Evolutionary conservation across 2,329 filamentous ascomycete species (phyloP).

Genomic region (Neofusicoccum parvum): DNA sequence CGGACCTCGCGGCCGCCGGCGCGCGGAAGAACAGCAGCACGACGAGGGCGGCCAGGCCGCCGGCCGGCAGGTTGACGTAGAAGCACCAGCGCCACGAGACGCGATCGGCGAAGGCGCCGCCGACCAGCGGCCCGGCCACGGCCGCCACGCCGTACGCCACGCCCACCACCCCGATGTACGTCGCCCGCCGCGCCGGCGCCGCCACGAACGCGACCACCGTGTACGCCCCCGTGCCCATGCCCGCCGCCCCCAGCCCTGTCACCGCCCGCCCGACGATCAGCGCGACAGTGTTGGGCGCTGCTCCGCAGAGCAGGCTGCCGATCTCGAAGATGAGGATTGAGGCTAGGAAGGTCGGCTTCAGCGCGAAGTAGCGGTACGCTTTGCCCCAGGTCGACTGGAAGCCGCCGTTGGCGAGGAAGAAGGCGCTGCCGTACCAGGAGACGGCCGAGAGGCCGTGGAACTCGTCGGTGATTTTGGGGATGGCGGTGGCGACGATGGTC

Average conservation of each 20-base stretch:
- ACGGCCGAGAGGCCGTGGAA: conserved; percentile 35
- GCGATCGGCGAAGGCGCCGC: conserved; percentile 24
- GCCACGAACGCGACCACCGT: conserved; percentile 52
- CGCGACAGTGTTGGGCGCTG: conserved; percentile 31
- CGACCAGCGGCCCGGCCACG: conserved; percentile 28
- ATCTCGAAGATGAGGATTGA: conserved; percentile 52
- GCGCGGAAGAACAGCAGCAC: conserved; percentile 45
- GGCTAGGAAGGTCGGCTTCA: conserved; percentile 37
- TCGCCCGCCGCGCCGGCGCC: conserved; percentile 41
- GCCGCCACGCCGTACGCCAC: conserved; percentile 24
- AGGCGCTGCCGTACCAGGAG: conserved; percentile 43
- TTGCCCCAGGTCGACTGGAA: conserved; percentile 53
- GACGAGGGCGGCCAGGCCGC: conserved; percentile 40
- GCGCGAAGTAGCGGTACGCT: conserved; percentile 45
- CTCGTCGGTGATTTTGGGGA: conserved; percentile 33
- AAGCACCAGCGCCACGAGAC: conserved; percentile 35
- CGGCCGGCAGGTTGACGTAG: conserved; percentile 51
- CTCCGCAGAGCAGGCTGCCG: conserved; percentile 54
- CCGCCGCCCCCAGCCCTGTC: conserved; percentile 53
- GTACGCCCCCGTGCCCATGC: conserved; percentile 51
- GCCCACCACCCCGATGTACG: background rate
- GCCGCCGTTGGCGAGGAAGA: conserved; percentile 47
- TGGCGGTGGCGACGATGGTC: conserved; percentile 30
- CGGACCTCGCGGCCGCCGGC: conserved; percentile 32
- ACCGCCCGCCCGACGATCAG: conserved; percentile 56